phyloP scores from a whole-genome alignment of 2,329 filamentous ascomycete genomes.

The Talaromyces sp. region DNA sequence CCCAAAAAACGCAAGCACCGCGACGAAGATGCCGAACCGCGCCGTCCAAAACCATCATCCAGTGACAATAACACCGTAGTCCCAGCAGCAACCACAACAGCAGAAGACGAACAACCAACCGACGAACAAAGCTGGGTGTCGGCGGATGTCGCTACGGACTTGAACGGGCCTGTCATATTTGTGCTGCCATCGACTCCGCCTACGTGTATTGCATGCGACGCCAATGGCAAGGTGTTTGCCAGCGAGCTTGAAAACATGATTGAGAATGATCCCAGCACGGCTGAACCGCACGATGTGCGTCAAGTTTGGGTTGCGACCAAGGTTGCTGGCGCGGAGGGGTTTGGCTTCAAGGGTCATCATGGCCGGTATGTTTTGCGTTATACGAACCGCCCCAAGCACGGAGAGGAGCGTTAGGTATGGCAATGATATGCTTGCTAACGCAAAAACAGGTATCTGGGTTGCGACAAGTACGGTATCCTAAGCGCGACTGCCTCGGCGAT shows the following conservation, averaged over 20 bases:
- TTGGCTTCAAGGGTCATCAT: conserved; percentile 85
- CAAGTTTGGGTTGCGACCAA: conserved; percentile 91
- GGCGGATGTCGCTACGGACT: conserved; percentile 67
- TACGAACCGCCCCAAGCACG: too few species aligned
- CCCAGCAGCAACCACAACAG: conserved; percentile 12
- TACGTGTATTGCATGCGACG: conserved; percentile 76
- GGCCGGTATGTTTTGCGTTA: conserved; percentile 55
- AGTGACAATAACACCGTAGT: conserved; percentile 17
- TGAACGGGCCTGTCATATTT: conserved; percentile 76
- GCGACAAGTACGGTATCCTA: conserved; percentile 75
- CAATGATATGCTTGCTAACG: too few species aligned
- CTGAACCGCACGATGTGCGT: conserved; percentile 90
- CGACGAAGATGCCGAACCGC: conserved; percentile 42
- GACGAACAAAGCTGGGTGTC: conserved; percentile 88
- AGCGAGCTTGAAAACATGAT: conserved; percentile 80
- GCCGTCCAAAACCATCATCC: conserved; percentile 19
- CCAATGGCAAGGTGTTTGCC: conserved; percentile 79
- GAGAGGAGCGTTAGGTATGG: too few species aligned
- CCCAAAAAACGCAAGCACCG: conserved; percentile 82
- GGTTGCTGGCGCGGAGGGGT: conserved; percentile 73
- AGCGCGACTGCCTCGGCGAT: conserved; percentile 76
- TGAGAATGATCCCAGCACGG: conserved; percentile 72
- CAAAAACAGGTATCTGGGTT: conserved; percentile 62
- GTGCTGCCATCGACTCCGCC: conserved; percentile 71
- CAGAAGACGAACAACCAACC: conserved; percentile 36